Base-by-base conservation (phyloP, 257 asterid species). In the Fraxinus excelsior region DNA sequence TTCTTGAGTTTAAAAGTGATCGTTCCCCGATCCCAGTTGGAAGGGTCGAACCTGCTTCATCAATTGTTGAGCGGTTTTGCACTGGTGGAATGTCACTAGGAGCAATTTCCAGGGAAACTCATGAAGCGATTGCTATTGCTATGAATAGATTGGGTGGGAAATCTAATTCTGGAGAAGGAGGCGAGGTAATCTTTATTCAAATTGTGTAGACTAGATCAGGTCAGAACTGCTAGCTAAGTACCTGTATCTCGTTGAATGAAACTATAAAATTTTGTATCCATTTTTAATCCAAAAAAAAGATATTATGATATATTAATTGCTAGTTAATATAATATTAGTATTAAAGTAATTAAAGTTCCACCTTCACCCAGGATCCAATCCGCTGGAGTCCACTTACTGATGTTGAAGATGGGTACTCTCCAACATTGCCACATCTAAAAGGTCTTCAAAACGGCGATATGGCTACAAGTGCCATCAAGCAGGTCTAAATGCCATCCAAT, bases 1-100 rank as follows among this genome's bases (percentile, higher is more conserved):
- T 95, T 79, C 83, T 95, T 51, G 98, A 93, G 85, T 85, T 95
- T 66, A 91, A 80, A 86, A 95, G 98, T 80, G 92, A 88, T 60
- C 94, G 93, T 31, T 40, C 96, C 3, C 98, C 99, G 3, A 95
- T 95, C 82, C 96, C 99, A 44, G 98, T 95, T 75, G 98, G 98
- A 81, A 93, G 78, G 83, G 99, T 93, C 67, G 99, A 95, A 82
- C 90, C 94, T 53, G 98, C 99, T 80, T 73, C 93, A 74, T 86
- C 94, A 44, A 95, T 95, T 84, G 99, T 93, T 80, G 79, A 89
- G 86, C 91, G 99, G 67, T 95, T 95, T 84, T 95, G 99, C 85
- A 95, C 99, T 16, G 99, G 99, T 74, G 99, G 99, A 81, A 95
- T 95, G 99, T 93, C 99, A 16, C 97, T 95, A 69, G 99, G 99